phyloP scores from a whole-genome alignment of 495 filamentous ascomycete species.

The Hypoxylon subgilvum region DNA sequence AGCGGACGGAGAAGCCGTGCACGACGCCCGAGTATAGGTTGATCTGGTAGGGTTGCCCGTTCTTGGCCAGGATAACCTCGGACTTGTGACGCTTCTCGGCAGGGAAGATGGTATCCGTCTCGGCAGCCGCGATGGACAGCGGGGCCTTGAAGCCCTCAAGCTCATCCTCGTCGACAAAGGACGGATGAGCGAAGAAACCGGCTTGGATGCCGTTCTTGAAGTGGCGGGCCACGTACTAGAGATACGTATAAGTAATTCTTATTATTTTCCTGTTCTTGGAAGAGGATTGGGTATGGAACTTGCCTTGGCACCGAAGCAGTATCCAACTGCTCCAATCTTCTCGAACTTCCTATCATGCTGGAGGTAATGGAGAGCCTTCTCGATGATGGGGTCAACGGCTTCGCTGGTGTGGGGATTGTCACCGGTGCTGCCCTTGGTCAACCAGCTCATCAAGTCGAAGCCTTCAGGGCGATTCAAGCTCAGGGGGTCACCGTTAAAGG shows the following conservation, averaged over 20 bases:
- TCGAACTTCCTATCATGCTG: slow-evolving; percentile 60
- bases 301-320: slow-evolving; percentile 78
- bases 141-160: slow-evolving; percentile 72
- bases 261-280: background rate
- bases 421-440: slow-evolving; percentile 51
- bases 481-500: slow-evolving; percentile 75
- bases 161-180: slow-evolving; percentile 77
- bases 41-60: slow-evolving; percentile 76
- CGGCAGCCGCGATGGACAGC: slow-evolving; percentile 76
- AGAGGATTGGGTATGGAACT: slow-evolving; percentile 10
- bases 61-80: slow-evolving; percentile 63
- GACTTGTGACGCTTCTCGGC: slow-evolving; percentile 68
- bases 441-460: slow-evolving; percentile 68
- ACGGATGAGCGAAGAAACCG: slow-evolving; percentile 78
- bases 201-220: slow-evolving; percentile 57
- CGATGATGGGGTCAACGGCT: slow-evolving; percentile 61
- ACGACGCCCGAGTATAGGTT: slow-evolving; percentile 75
- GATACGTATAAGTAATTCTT: slow-evolving; percentile 1
- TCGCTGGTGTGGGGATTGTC: slow-evolving; percentile 64
- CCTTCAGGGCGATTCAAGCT: slow-evolving; percentile 59
- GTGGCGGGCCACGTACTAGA: slow-evolving; percentile 54
- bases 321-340: slow-evolving; percentile 74
- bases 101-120: slow-evolving; percentile 81
- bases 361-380: slow-evolving; percentile 53
- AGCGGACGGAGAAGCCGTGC: slow-evolving; percentile 82